A percentile compares a stretch with the other conserved stretches of the same genome.
These are phyloP conservation scores for Heracleum sosnowskyi DNA, from an alignment of 129 eudicot genomes.

Conservation along the genomic window DNA sequence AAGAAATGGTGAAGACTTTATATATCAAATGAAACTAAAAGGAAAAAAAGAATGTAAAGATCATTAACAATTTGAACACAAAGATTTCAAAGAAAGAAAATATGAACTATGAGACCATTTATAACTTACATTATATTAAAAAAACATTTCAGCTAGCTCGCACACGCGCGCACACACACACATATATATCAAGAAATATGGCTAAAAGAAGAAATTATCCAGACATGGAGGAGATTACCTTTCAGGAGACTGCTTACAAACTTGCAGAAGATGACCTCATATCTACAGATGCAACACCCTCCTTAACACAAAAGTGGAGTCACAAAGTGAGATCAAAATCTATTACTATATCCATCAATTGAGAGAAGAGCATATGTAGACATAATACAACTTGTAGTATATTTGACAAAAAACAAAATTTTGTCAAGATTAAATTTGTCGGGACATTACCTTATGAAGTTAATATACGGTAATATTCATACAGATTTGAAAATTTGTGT, in stretches of 20 bases:
- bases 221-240: conserved; percentile 14
- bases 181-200: no score
- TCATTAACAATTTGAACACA: no score
- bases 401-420: no score
- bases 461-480: no score
- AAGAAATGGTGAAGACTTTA: not conserved
- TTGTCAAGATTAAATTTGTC: no score
- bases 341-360: conserved; percentile 9
- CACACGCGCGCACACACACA: no score
- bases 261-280: conserved; percentile 32
- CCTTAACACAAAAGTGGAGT: not conserved
- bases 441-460: no score
- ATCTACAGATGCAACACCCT: conserved; percentile 14
- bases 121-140: no score
- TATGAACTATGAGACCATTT: not conserved
- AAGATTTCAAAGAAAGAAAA: not conserved
- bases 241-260: conserved; percentile 33
- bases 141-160: no score
- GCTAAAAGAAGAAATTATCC: no score
- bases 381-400: no score
- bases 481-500: no score
- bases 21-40: not conserved
- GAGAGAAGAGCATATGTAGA: not conserved
- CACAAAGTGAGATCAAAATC: conserved; percentile 4
- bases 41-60: not conserved